Evolutionary conservation across 2,329 filamentous ascomycete genomes (phyloP), one percentile per base, ranked within the genome.

Genomic region (Colletotrichum lini): DNA sequence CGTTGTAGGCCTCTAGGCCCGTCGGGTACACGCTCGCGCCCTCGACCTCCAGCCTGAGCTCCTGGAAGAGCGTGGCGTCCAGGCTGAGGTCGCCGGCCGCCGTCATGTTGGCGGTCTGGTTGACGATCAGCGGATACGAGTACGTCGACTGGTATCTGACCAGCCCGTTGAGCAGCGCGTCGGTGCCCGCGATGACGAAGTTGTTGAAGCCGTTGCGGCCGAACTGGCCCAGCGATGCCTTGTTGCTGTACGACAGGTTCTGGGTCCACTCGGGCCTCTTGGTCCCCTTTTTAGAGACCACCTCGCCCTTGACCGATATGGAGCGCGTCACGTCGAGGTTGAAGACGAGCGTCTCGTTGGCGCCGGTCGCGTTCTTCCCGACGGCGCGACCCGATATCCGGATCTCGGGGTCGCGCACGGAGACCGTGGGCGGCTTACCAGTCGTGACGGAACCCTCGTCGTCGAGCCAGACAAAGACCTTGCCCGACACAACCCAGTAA

Each of bases 391-490:
- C 89, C 2, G 84, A 84, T n/a, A 91, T 78, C 1, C 78, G 72
- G 67, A 92, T 86, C 3, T 76, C 77, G 0, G 90, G 88, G 1
- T 69, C 80, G 49, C 67, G 75, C 52, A 70, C 73, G 6, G 74
- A 64, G 16, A 84, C 72, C 1, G 47, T 77, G 1, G 84, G 83
- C 13, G 77, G 56, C 1, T 75, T 78, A 15, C 87, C 88, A 1
- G 86, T 90, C 0, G 90, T 91, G 64, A 89, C 78, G 21, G 84
- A 86, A 10, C 79, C 82, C 8, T 79, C 77, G 2, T 82, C 78
- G 75, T 92, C 90, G 0, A 92, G 84, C 90, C 93, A 96, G n/a
- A 95, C 75, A 78, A 96, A 96, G 13, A 96, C 84, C 79, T 95
- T 96, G 49, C 93, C 94, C 0, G 91, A 92, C 3, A 96, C 87